A percentile compares a stretch with the other conserved stretches of the same genome.
These are phyloP conservation scores for Ramularia collo-cygni DNA, from an alignment of 2,329 filamentous ascomycete species.

Conservation along the genomic window DNA sequence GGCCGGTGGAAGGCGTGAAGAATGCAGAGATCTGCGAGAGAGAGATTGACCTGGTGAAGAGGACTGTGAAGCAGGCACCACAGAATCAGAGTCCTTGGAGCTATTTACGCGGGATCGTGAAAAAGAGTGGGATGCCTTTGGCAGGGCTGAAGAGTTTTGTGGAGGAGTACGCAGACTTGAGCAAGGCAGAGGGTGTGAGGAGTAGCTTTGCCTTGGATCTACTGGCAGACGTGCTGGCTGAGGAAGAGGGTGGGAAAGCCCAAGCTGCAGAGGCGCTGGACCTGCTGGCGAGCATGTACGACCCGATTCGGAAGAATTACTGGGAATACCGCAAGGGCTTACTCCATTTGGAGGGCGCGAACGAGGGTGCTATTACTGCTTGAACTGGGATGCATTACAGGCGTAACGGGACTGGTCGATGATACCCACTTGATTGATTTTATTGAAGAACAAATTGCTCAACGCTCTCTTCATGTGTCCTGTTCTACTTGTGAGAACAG, in stretches of 20 bases:
- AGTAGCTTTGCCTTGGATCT: conserved; percentile 62
- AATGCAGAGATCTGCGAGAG: conserved; percentile 57
- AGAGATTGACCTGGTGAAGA: conserved; percentile 63
- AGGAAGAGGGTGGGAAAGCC: conserved; percentile 44
- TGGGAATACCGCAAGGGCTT: conserved; percentile 69
- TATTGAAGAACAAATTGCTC: no score
- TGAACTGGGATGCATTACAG: not conserved
- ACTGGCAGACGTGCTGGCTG: conserved; percentile 59
- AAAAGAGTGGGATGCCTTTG: conserved; percentile 52
- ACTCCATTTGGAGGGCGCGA: conserved; percentile 28
- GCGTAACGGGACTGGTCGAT: no score
- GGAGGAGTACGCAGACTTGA: conserved; percentile 45
- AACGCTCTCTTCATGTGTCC: no score
- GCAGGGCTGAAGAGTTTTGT: conserved; percentile 48
- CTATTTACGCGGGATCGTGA: conserved; percentile 72
- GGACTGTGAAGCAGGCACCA: conserved; percentile 69
- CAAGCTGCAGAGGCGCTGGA: conserved; percentile 64
- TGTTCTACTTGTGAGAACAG: no score
- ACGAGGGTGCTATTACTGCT: not conserved
- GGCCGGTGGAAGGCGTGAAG: conserved; percentile 28
- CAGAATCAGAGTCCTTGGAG: conserved; percentile 96
- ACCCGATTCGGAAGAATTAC: conserved; percentile 84
- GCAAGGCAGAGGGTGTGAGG: conserved; percentile 44
- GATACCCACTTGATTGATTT: no score
- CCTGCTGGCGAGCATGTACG: conserved; percentile 75